These are phyloP conservation scores for Scleroderma citrinum DNA, from an alignment of 768 basidiomycete genomes.

Conservation along the genomic window DNA sequence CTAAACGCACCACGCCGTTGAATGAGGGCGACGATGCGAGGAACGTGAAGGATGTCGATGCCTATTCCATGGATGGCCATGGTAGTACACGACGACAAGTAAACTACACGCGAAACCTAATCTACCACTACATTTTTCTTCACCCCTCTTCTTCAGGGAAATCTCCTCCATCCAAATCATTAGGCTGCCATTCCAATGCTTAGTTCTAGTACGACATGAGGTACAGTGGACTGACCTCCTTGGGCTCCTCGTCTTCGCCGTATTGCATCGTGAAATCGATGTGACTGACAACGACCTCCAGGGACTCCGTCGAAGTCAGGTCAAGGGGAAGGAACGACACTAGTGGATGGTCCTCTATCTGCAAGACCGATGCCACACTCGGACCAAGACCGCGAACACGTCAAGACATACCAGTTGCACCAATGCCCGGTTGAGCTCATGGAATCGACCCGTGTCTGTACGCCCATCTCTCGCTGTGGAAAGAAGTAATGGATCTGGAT, in stretches of 20 bases:
- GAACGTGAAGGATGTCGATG: conserved; percentile 65
- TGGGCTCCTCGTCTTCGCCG: conserved; percentile 97
- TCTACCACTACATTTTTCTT: not conserved
- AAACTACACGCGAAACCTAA: too few relatives aligned
- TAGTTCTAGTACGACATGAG: not conserved
- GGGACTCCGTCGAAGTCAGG: conserved; percentile 81
- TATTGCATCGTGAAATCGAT: conserved; percentile 99
- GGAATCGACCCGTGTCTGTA: conserved; percentile 80
- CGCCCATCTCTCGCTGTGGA: conserved; percentile 44
- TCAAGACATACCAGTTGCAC: conserved; percentile 73
- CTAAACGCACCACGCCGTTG: conserved; percentile 38
- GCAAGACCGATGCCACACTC: not conserved
- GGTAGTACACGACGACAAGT: not conserved
- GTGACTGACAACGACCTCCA: conserved; percentile 88
- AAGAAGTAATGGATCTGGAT: conserved; percentile 90
- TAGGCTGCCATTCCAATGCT: conserved; percentile 48
- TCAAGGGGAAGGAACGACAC: conserved; percentile 96
- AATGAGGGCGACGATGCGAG: conserved; percentile 56
- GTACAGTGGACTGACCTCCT: conserved; percentile 56
- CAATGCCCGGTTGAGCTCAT: conserved; percentile 90
- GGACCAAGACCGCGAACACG: not conserved
- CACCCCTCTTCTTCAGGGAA: conserved; percentile 61
- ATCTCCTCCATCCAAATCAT: conserved; percentile 90
- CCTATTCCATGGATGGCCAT: conserved; percentile 73
- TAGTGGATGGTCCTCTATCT: conserved; percentile 98